These are phyloP conservation scores for Magnusiomyces suaveolens DNA, from an alignment of 1,139 yeast genomes.

Conservation along the genomic window DNA sequence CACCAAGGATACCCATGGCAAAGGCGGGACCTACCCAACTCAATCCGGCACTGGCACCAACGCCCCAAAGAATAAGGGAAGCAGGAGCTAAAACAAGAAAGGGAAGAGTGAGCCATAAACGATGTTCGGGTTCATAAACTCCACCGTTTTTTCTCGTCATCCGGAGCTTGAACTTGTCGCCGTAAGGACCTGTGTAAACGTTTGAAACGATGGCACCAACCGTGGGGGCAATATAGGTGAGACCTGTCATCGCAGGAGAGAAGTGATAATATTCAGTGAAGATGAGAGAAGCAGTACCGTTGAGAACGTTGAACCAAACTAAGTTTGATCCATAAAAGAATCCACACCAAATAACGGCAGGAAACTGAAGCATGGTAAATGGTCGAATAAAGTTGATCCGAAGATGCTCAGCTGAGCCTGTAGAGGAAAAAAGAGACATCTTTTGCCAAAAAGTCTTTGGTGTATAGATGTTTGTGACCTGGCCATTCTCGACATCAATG, in stretches of 20 bases:
- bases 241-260: slow-evolving; percentile 60
- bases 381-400: slow-evolving; percentile 22
- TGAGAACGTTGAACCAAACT: slow-evolving; percentile 45
- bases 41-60: slow-evolving; percentile 54
- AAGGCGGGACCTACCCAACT: slow-evolving; percentile 45
- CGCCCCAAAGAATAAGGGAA: slow-evolving; percentile 69
- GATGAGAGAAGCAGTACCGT: slow-evolving; percentile 51
- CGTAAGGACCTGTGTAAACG: slow-evolving; percentile 40
- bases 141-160: slow-evolving; percentile 62
- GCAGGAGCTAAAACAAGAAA: slow-evolving; percentile 59
- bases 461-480: slow-evolving; percentile 5
- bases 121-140: slow-evolving; percentile 63
- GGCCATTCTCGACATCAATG: slow-evolving; percentile 11
- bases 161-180: slow-evolving; percentile 56
- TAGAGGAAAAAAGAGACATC: slow-evolving; percentile 29
- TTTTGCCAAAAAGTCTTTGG: slow-evolving; percentile 26
- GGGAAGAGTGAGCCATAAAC: slow-evolving; percentile 57
- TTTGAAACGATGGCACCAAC: slow-evolving; percentile 72
- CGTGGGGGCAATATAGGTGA: slow-evolving; percentile 69
- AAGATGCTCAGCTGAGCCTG: slow-evolving; percentile 17
- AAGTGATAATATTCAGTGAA: slow-evolving; percentile 54
- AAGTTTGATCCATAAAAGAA: slow-evolving; percentile 54
- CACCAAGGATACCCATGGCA: slow-evolving; percentile 38
- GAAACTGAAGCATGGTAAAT: slow-evolving; percentile 34
- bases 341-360: slow-evolving; percentile 55